Evolutionary conservation across 2,329 filamentous ascomycete species (phyloP).

Genomic region (Neofusicoccum ribis): DNA sequence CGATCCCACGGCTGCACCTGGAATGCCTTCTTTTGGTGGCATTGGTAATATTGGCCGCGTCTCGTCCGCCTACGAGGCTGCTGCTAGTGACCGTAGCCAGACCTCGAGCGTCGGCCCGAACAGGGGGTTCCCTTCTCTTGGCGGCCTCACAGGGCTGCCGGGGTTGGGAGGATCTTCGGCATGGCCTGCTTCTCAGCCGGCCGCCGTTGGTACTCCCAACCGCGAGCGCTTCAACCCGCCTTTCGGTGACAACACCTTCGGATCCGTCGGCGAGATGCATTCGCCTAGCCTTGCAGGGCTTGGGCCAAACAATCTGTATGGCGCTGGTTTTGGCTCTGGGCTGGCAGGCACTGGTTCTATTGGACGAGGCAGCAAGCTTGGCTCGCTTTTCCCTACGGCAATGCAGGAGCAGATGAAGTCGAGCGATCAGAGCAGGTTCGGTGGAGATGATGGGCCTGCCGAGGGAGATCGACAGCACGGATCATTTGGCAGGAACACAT

Average conservation of each 20-base stretch:
- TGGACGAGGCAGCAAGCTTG: slow-evolving; percentile 77
- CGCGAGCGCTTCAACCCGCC: slow-evolving; percentile 55
- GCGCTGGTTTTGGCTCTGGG: slow-evolving; percentile 46
- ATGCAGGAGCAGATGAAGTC: slow-evolving; percentile 90
- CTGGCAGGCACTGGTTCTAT: slow-evolving; percentile 63
- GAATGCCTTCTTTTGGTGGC: slow-evolving; percentile 57
- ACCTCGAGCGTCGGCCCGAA: slow-evolving; percentile 80
- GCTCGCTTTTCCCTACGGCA: slow-evolving; percentile 80
- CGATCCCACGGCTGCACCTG: slow-evolving; percentile 44
- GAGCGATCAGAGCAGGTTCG: slow-evolving; percentile 43
- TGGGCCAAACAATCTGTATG: slow-evolving; percentile 64
- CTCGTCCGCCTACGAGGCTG: slow-evolving; percentile 49
- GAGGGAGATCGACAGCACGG: slow-evolving; percentile 47
- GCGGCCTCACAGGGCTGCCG: slow-evolving; percentile 58
- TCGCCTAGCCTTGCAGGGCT: slow-evolving; percentile 70
- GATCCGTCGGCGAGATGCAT: slow-evolving; percentile 73
- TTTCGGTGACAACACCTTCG: slow-evolving; percentile 67
- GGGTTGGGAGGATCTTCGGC: slow-evolving; percentile 61
- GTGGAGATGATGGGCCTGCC: slow-evolving; percentile 59
- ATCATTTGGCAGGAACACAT: slow-evolving; percentile 64
- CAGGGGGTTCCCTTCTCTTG: slow-evolving; percentile 67
- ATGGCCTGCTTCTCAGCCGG: slow-evolving; percentile 65
- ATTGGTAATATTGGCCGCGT: slow-evolving; percentile 52
- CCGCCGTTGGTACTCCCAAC: slow-evolving; percentile 73
- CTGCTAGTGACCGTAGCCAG: slow-evolving; percentile 86